phyloP scores from a whole-genome alignment of 306 rosid genomes.

The Boehmeria nivea region DNA sequence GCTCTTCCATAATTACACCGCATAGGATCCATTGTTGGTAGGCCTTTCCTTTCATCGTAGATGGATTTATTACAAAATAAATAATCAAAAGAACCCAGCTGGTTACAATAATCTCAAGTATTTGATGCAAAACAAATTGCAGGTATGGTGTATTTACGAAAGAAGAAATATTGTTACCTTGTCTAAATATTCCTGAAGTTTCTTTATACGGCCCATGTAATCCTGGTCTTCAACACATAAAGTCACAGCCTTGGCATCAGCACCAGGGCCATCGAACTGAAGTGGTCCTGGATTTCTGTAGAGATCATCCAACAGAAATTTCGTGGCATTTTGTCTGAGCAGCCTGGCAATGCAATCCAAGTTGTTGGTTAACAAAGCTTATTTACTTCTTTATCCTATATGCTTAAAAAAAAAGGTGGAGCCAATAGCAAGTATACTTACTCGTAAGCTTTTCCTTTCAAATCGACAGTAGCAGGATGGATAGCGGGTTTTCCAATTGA shows the following conservation, averaged over 20 bases:
- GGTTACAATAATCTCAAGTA: neutral
- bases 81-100: neutral
- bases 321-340: slow-evolving; percentile 61
- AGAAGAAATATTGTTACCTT: slow-evolving; percentile 35
- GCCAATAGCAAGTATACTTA: slow-evolving; percentile 34
- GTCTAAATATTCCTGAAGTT: slow-evolving; percentile 84
- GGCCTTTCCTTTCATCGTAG: too few relatives aligned
- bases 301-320: slow-evolving; percentile 73
- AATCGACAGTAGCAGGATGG: slow-evolving; percentile 90
- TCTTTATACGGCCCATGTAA: slow-evolving; percentile 98
- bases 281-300: slow-evolving; percentile 98
- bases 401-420: neutral
- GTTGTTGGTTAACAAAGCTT: too few relatives aligned
- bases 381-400: neutral
- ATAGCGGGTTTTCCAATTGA: slow-evolving; percentile 94
- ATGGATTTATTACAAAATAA: too few relatives aligned
- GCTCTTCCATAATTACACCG: too few relatives aligned
- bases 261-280: slow-evolving; percentile 96
- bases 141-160: too few relatives aligned
- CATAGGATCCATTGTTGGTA: too few relatives aligned
- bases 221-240: slow-evolving; percentile 92
- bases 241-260: slow-evolving; percentile 70
- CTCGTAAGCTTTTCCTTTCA: slow-evolving; percentile 97
- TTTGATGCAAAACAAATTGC: neutral
- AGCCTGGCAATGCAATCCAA: slow-evolving; percentile 79